These are phyloP conservation scores for Prunus fruticosa DNA, from an alignment of 306 rosid genomes.

Conservation along the genomic window DNA sequence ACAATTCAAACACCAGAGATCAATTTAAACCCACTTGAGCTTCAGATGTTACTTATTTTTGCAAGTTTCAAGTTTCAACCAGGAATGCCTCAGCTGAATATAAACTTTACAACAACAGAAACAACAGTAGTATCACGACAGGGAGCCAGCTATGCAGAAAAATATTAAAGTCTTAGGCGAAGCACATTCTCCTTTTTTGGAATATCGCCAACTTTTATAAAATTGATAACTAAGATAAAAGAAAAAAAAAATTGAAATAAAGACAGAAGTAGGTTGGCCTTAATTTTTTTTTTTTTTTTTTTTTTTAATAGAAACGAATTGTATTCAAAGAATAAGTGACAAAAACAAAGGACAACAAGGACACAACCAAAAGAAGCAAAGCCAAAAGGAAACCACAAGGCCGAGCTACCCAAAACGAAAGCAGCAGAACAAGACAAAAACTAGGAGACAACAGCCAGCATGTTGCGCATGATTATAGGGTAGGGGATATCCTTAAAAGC, in stretches of 20 bases:
- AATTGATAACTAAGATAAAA: background rate
- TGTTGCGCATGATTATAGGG: too few relatives aligned
- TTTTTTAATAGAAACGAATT: too few relatives aligned
- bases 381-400: too few relatives aligned
- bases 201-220: background rate
- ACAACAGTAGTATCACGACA: background rate
- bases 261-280: background rate
- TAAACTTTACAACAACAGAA: background rate
- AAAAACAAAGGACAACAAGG: too few relatives aligned
- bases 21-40: constrained; percentile 13
- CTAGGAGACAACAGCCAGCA: too few relatives aligned
- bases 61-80: background rate
- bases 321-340: too few relatives aligned
- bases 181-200: background rate
- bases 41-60: background rate
- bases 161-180: background rate
- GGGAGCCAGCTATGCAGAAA: background rate
- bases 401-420: too few relatives aligned
- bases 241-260: too few relatives aligned
- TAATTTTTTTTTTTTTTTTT: too few relatives aligned
- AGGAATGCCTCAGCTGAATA: background rate
- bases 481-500: too few relatives aligned
- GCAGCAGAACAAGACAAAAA: too few relatives aligned
- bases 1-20: constrained; percentile 16
- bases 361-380: too few relatives aligned